Conservation (phyloP, 495 filamentous ascomycete species). For the Xylaria acuta region DNA sequence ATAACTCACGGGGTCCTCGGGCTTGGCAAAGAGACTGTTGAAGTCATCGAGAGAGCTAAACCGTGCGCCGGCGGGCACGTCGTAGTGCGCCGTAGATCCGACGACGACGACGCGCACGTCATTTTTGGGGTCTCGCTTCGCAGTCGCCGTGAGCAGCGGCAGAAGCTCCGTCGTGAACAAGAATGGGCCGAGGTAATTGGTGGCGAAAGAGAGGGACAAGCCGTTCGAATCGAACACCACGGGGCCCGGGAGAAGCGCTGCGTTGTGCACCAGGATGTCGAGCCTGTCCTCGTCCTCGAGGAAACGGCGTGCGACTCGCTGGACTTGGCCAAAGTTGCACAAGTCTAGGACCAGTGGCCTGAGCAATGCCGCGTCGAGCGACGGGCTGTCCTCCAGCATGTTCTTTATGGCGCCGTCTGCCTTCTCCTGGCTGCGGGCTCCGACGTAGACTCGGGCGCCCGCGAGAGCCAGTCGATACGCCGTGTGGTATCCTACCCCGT, state of each 20-base stretch:
- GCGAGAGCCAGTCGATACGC: neutral
- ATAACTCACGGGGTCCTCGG: neutral
- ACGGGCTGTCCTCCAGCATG: neutral
- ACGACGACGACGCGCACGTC: neutral
- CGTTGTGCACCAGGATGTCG: neutral
- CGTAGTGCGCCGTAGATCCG: neutral
- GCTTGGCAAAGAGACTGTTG: neutral
- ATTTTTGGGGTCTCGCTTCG: neutral
- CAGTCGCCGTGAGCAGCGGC: neutral
- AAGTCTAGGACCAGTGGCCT: neutral
- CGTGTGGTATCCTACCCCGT: neutral
- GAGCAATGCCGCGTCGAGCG: neutral
- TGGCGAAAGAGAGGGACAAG: neutral
- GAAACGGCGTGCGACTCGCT: neutral
- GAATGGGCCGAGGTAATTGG: neutral
- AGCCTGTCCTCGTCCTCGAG: neutral
- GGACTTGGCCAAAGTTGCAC: neutral
- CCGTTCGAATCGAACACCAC: neutral
- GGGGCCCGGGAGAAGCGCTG: neutral
- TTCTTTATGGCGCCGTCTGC: neutral
- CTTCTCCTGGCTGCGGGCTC: neutral
- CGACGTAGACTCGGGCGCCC: neutral
- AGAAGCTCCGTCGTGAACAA: slow-evolving; percentile 1
- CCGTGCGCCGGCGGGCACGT: neutral
- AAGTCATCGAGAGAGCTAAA: neutral